Conservation (phyloP, 371 early-diverging fungal species). For the Capillidium rhysosporum region DNA sequence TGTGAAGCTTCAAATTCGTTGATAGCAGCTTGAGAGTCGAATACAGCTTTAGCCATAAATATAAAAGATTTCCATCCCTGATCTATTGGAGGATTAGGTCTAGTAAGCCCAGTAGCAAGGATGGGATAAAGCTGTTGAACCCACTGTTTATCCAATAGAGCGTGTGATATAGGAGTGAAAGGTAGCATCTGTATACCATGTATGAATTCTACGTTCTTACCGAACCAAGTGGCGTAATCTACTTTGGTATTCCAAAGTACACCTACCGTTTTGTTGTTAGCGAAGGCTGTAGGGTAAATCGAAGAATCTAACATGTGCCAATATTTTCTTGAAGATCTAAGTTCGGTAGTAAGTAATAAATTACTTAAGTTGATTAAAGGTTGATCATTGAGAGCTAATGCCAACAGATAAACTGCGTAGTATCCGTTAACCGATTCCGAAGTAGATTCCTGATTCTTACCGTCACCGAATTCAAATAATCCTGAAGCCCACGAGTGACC, state of each 20-base stretch:
- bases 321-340: slow-evolving; percentile 37
- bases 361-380: slow-evolving; percentile 19
- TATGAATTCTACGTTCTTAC: slow-evolving; percentile 27
- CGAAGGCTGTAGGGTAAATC: slow-evolving; percentile 24
- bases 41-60: slow-evolving; percentile 26
- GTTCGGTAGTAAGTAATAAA: slow-evolving; percentile 28
- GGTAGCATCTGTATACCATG: slow-evolving; percentile 66
- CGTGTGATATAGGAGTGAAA: slow-evolving; percentile 39
- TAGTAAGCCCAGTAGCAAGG: slow-evolving; percentile 12
- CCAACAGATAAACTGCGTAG: slow-evolving; percentile 47
- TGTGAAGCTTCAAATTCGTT: background rate
- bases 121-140: slow-evolving; percentile 14
- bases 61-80: slow-evolving; percentile 33
- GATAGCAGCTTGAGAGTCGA: slow-evolving; percentile 14
- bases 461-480: slow-evolving; percentile 34
- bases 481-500: slow-evolving; percentile 72
- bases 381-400: slow-evolving; percentile 17
- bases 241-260: slow-evolving; percentile 51
- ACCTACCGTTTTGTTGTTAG: slow-evolving; percentile 39
- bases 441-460: slow-evolving; percentile 52
- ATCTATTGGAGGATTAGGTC: slow-evolving; percentile 9
- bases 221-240: slow-evolving; percentile 29
- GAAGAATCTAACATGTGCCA: slow-evolving; percentile 18
- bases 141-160: slow-evolving; percentile 35
- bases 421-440: slow-evolving; percentile 57